Evolutionary conservation across 2,329 filamentous ascomycete genomes (phyloP).

Genomic region (Fusarium circinatum): DNA sequence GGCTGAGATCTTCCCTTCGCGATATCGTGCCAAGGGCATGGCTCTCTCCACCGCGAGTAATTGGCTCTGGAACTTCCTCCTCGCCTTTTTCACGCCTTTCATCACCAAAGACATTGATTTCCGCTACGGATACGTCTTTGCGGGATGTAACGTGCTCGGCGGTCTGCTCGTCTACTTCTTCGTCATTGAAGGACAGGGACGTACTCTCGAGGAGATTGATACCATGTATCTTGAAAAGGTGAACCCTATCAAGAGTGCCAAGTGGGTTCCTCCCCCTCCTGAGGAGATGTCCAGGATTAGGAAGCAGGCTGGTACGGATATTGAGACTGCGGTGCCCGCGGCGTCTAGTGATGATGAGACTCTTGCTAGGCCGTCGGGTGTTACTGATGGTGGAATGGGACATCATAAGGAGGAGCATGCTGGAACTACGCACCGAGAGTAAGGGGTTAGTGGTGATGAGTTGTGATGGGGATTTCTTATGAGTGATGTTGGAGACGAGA

Average conservation of each 20-base stretch:
- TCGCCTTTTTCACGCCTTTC: conserved; percentile 83
- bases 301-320: conserved; percentile 53
- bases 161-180: conserved; percentile 79
- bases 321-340: conserved; percentile 40
- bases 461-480: not conserved
- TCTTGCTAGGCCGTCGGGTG: conserved; percentile 11
- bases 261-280: conserved; percentile 60
- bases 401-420: conserved; percentile 28
- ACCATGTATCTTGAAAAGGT: conserved; percentile 78
- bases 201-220: conserved; percentile 82
- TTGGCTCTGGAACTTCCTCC: conserved; percentile 79
- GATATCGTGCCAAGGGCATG: conserved; percentile 70
- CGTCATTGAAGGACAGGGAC: conserved; percentile 77
- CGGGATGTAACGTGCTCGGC: conserved; percentile 73
- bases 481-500: not conserved
- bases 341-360: conserved; percentile 33
- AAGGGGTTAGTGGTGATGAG: not conserved
- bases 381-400: conserved; percentile 5
- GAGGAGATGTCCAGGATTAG: conserved; percentile 57
- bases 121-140: conserved; percentile 80
- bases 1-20: conserved; percentile 71
- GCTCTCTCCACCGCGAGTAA: conserved; percentile 70
- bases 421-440: conserved; percentile 25
- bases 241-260: conserved; percentile 68
- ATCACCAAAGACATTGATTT: conserved; percentile 78